Conservation (phyloP, 306 rosid genomes). For the Mimosa bimucronata region DNA sequence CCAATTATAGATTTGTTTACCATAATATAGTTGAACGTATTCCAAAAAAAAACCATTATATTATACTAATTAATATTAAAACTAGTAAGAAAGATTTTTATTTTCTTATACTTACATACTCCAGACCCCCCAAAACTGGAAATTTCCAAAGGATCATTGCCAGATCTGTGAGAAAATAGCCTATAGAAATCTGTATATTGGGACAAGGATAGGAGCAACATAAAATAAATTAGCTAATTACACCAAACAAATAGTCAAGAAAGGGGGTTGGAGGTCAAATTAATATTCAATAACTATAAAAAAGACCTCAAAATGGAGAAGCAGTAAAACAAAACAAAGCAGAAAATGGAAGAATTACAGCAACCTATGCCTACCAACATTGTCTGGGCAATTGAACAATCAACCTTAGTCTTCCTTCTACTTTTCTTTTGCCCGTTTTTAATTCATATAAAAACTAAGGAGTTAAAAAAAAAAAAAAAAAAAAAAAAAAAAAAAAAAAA, state of each 20-base stretch:
- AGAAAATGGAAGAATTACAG: not conserved
- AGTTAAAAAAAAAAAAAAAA: no score
- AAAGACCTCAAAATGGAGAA: not conserved
- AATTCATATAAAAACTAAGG: not conserved
- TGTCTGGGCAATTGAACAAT: not conserved
- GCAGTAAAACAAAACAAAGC: not conserved
- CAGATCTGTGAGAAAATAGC: slow-evolving; percentile 76
- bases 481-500: no score
- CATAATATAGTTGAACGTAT: not conserved
- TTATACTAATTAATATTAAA: not conserved
- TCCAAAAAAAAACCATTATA: not conserved
- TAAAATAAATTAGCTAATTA: slow-evolving; percentile 10
- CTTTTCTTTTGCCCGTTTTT: not conserved
- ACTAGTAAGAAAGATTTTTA: slow-evolving; percentile 14
- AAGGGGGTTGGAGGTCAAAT: not conserved
- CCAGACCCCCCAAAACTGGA: slow-evolving; percentile 81
- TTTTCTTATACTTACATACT: slow-evolving; percentile 62
- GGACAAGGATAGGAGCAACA: slow-evolving; percentile 6
- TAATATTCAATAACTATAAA: not conserved
- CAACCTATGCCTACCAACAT: not conserved
- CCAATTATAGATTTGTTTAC: not conserved
- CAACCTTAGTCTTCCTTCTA: no score
- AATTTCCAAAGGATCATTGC: slow-evolving; percentile 72
- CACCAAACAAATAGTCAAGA: not conserved
- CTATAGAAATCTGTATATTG: slow-evolving; percentile 65